These are phyloP conservation scores for Ceratocystis cacaofunesta DNA, from an alignment of 2,329 filamentous ascomycete species.

Conservation along the genomic window DNA sequence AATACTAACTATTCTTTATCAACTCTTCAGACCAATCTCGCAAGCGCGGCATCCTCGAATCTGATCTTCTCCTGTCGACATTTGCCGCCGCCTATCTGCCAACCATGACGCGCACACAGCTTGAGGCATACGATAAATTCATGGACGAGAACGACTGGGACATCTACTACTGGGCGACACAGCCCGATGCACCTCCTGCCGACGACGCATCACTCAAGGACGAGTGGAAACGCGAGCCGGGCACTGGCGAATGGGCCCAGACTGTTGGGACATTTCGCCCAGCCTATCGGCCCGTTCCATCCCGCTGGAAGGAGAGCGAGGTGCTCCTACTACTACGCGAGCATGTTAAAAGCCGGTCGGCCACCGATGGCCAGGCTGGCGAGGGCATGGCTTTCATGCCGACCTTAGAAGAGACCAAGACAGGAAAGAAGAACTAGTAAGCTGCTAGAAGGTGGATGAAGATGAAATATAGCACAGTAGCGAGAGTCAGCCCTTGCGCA, in stretches of 20 bases:
- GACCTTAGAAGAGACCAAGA: slow-evolving; percentile 24
- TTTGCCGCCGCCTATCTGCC: slow-evolving; percentile 72
- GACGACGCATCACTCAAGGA: slow-evolving; percentile 19
- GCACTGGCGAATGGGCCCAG: slow-evolving; percentile 80
- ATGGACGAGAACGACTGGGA: slow-evolving; percentile 99
- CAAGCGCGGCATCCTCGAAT: slow-evolving; percentile 90
- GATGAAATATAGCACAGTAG: background rate
- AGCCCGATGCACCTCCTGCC: slow-evolving; percentile 46
- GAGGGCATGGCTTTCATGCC: slow-evolving; percentile 46
- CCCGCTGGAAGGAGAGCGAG: slow-evolving; percentile 71
- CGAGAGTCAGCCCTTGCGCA: background rate
- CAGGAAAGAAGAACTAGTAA: slow-evolving; percentile 1
- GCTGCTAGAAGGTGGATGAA: background rate
- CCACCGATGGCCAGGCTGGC: slow-evolving; percentile 26
- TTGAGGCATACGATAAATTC: slow-evolving; percentile 77
- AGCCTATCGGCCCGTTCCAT: slow-evolving; percentile 78
- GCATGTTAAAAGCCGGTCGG: slow-evolving; percentile 56
- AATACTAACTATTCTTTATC: slow-evolving; percentile 7
- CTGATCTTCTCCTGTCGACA: slow-evolving; percentile 87
- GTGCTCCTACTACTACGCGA: slow-evolving; percentile 59
- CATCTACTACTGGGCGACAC: slow-evolving; percentile 99
- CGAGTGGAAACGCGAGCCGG: slow-evolving; percentile 25
- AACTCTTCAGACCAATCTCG: slow-evolving; percentile 69
- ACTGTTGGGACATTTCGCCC: slow-evolving; percentile 90
- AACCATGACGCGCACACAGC: slow-evolving; percentile 56